phyloP scores from a whole-genome alignment of 495 filamentous ascomycete species.

The Aspergillus sclerotioniger region DNA sequence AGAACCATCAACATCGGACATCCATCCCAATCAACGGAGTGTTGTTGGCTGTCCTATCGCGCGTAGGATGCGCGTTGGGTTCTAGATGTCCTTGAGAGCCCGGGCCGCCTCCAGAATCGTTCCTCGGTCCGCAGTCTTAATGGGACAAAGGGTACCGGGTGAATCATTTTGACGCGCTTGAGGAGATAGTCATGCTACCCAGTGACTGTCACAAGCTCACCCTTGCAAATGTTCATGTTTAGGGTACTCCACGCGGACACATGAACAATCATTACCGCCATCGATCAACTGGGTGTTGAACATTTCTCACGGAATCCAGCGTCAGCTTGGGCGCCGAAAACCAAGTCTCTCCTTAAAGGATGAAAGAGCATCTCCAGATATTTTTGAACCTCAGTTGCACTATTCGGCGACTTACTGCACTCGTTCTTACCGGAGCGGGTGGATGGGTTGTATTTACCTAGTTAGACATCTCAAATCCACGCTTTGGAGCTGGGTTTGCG shows the following conservation, averaged over 20 bases:
- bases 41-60: not conserved
- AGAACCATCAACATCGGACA: not conserved
- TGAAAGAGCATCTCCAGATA: not conserved
- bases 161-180: not conserved
- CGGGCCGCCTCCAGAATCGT: not conserved
- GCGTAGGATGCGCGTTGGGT: not conserved
- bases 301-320: not conserved
- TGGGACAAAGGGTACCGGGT: not conserved
- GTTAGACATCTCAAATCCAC: not conserved
- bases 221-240: not conserved
- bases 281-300: not conserved
- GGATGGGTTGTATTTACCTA: not conserved
- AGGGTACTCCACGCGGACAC: not conserved
- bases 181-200: not conserved
- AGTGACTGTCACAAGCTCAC: not conserved
- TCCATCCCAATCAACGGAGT: not conserved
- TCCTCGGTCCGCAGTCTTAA: not conserved
- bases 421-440: not conserved
- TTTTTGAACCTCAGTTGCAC: not conserved
- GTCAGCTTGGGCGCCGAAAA: not conserved
- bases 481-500: not conserved
- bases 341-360: not conserved
- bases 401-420: not conserved
- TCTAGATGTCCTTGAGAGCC: not conserved
- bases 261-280: not conserved